A percentile compares a stretch with the other conserved stretches of the same genome.
These are phyloP conservation scores for Annulohypoxylon nitens DNA, from an alignment of 495 filamentous ascomycete genomes.

Conservation along the genomic window DNA sequence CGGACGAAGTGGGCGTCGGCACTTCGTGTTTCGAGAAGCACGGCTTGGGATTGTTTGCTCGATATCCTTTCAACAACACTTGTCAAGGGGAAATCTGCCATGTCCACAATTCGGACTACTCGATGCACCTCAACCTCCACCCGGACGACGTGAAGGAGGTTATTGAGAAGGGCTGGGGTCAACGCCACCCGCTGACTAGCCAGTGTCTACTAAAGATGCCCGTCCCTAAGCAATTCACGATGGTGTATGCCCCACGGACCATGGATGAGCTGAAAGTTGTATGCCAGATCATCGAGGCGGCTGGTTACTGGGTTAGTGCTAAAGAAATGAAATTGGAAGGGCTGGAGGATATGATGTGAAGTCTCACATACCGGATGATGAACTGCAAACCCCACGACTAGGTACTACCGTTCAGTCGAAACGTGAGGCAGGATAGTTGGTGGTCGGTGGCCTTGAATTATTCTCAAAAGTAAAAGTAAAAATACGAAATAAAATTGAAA, in stretches of 20 bases:
- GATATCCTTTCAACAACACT: conserved; percentile 70
- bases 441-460: not conserved
- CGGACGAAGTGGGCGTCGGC: conserved; percentile 67
- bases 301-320: conserved; percentile 68
- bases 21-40: conserved; percentile 86
- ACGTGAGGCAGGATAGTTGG: not conserved
- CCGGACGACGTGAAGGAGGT: conserved; percentile 83
- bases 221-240: conserved; percentile 75
- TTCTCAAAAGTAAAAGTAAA: not conserved
- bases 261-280: conserved; percentile 74
- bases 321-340: conserved; percentile 58
- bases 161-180: conserved; percentile 86
- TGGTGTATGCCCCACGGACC: conserved; percentile 85
- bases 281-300: conserved; percentile 78
- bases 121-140: conserved; percentile 80
- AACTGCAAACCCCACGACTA: not conserved
- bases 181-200: conserved; percentile 85
- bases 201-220: conserved; percentile 65
- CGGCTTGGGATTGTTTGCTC: conserved; percentile 77
- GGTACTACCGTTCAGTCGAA: not conserved
- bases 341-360: conserved; percentile 27
- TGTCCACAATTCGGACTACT: conserved; percentile 79
- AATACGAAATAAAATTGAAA: not conserved
- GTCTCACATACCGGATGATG: not conserved
- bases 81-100: conserved; percentile 85